Base-by-base conservation (phyloP, 2,329 filamentous ascomycete species). In the Epichloe hybrida region DNA sequence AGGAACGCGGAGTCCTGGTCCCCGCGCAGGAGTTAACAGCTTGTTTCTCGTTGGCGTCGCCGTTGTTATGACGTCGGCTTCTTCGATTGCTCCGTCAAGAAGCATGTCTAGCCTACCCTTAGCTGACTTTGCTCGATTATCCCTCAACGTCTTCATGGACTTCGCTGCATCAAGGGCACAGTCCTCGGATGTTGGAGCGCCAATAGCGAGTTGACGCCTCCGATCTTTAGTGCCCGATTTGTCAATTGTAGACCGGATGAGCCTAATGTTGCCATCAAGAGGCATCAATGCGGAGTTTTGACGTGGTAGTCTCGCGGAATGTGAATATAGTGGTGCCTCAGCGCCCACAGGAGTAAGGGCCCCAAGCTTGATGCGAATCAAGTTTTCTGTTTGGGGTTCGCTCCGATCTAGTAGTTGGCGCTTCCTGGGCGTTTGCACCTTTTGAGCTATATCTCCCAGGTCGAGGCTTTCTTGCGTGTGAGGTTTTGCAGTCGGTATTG, bases 401-500 rank as follows among this genome's bases (percentile, higher is more conserved):
- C 49, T 48, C 21, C 55, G 52, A 37, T 63, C 59, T 12, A 59
- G 35, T 5, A 58, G 55, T 20, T 60, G 65, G 9, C 61, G 63
- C 50, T 69, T 69, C 43, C 66, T 60, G 2, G 68, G 67, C 0
- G 67, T 70, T 23, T 58, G 55, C n/a, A 68, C 57, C 39, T 50
- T 59, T 35, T 64, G 61, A 8, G 54, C 61, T 39, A 64, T 62
- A 15, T 66, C 62, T 13, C 63, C 67, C 1, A 84, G 68, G 58
- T 85, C 81, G 48, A 84, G 70, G 50, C 79, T 84, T 48, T 81
- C 79, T 40, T 76, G 69, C 0, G 71, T 67, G 20, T 65, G 57
- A 52, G 72, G 53, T 7, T 54, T 53, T 43, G 51, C 53, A 7
- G 58, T 54, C 2, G 56, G 55, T 3, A 53, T 45, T 2, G 58